Base-by-base conservation (phyloP, 257 asterid species). In the Phtheirospermum japonicum region DNA sequence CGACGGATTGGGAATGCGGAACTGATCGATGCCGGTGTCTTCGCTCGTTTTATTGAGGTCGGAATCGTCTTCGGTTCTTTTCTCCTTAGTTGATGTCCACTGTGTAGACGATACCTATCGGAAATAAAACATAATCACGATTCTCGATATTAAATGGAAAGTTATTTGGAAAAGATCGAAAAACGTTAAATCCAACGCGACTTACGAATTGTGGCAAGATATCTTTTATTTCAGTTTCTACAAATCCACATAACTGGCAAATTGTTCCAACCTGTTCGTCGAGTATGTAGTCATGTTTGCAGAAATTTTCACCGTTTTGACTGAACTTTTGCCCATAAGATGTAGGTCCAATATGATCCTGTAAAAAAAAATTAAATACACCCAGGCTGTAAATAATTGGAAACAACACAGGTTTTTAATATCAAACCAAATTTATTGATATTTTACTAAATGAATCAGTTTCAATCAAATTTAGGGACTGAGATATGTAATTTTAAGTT, bases 121-220 rank as follows among this genome's bases (percentile, higher is more conserved):
- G 9, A n/a, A 9, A 14, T n/a, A 10, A 16, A 46, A 7, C 16
- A 20, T 14, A 0, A 14, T 7, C 0, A 14, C 12, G 12, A 13
- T 5, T 7, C 0, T 6, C 12, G 12, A 13, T 5, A 9, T 31
- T 32, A 0, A 4, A 2, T 4, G 6, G 16, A 30, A 26, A 7
- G 32, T 17, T 19, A 2, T 2, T 18, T 31, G 4, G 14, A 39
- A 64, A 50, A 9, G 10, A 37, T 31, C n/a, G 56, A 32, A 33
- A n/a, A 58, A 0, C n/a, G n/a, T 42, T 26, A 48, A 67, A 58
- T 9, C 17, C 58, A 65, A 66, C 28, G 43, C 31, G 63, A 83
- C 97, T 83, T 80, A 87, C 99, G 64, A 93, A 82, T 69, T 89
- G 80, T 4, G 95, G 97, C 40, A 87, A 75, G 66, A 93, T 88